Percentiles rank a stretch among this genome's conserved stretches.
These are phyloP conservation scores for Hypoxylon sp. DNA, from an alignment of 2,329 filamentous ascomycete species.

Conservation along the genomic window DNA sequence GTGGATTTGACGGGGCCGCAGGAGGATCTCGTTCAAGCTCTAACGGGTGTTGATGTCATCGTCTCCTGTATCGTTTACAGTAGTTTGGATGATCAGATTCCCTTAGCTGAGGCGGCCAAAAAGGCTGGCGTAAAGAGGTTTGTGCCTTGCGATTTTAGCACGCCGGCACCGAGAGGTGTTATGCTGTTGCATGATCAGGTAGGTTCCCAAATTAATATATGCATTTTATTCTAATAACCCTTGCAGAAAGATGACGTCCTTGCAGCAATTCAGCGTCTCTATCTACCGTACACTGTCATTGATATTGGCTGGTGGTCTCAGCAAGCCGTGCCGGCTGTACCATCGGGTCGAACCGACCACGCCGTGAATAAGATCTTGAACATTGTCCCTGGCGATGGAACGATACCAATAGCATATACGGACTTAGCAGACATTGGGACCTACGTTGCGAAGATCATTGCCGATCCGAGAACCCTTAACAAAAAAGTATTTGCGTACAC, in stretches of 20 bases:
- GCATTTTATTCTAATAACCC: constrained; percentile 4
- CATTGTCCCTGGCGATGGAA: constrained; percentile 60
- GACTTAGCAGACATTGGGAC: constrained; percentile 65
- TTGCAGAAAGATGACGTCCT: constrained; percentile 44
- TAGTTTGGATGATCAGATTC: constrained; percentile 60
- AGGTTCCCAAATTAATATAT: not conserved
- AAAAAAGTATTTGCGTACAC: constrained; percentile 64
- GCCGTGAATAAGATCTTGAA: constrained; percentile 17
- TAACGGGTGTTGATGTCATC: constrained; percentile 62
- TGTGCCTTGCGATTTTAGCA: constrained; percentile 66
- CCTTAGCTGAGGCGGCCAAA: constrained; percentile 64
- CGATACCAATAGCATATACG: constrained; percentile 59
- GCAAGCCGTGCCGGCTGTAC: constrained; percentile 24
- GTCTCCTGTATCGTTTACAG: constrained; percentile 59
- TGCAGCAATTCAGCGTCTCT: constrained; percentile 39
- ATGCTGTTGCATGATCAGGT: constrained; percentile 48
- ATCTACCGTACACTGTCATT: constrained; percentile 46
- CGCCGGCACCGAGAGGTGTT: constrained; percentile 60
- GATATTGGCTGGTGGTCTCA: constrained; percentile 48
- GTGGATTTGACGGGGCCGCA: constrained; percentile 61
- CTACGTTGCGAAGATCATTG: constrained; percentile 64
- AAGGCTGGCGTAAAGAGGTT: constrained; percentile 66
- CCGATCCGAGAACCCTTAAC: constrained; percentile 66
- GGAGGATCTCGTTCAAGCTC: constrained; percentile 59
- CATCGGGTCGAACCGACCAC: constrained; percentile 38